Evolutionary conservation across 495 filamentous ascomycete species (phyloP).

Genomic region (Ramalina peruviana): DNA sequence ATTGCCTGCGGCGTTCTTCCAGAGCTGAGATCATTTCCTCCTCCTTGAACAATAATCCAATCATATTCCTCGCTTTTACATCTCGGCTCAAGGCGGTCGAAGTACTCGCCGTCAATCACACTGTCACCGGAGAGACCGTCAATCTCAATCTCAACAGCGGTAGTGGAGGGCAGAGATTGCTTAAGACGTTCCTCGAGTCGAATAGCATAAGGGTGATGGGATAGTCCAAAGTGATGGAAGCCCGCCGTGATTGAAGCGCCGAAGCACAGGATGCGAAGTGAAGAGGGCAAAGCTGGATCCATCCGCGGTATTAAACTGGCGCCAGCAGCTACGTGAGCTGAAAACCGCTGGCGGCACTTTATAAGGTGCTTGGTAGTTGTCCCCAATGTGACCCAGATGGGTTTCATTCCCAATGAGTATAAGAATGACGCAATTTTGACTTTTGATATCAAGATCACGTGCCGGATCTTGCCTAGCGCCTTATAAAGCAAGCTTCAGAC

Average conservation of each 20-base stretch:
- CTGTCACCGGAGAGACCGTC: constrained; percentile 39
- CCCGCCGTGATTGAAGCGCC: constrained; percentile 50
- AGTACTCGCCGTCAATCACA: constrained; percentile 29
- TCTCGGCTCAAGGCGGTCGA: constrained; percentile 28
- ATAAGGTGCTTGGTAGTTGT: too few species aligned
- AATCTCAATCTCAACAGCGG: constrained; percentile 18
- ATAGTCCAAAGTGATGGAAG: constrained; percentile 29
- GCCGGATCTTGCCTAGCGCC: too few species aligned
- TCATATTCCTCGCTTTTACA: constrained; percentile 27
- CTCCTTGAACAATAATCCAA: constrained; percentile 35
- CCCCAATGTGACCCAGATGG: too few species aligned
- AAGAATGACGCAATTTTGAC: too few species aligned
- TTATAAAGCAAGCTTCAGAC: too few species aligned
- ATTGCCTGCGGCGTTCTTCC: constrained; percentile 19
- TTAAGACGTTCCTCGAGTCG: constrained; percentile 17
- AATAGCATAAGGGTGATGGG: constrained; percentile 37
- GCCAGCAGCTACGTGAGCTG: too few species aligned
- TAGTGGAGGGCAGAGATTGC: constrained; percentile 1
- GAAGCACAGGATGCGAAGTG: constrained; percentile 41
- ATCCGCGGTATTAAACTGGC: too few species aligned
- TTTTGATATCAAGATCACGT: too few species aligned
- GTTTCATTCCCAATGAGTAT: too few species aligned
- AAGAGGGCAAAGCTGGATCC: too few species aligned
- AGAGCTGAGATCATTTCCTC: constrained; percentile 43
- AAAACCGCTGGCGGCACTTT: too few species aligned